Base-by-base conservation (phyloP, 73 alveolate genomes). In the Paramecium sexaurelia region DNA sequence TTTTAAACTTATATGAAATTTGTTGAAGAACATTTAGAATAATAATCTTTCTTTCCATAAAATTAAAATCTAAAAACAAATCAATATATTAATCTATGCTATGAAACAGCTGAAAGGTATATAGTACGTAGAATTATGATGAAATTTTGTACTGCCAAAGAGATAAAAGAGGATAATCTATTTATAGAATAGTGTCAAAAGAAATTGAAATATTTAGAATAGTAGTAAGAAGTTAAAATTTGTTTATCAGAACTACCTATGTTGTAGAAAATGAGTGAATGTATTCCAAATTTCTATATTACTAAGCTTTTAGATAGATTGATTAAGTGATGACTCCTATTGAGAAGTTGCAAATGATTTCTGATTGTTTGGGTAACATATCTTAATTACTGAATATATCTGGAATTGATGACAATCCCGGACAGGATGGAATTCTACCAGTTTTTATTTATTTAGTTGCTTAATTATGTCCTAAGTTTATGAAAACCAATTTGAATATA, bases 321-420 rank as follows among this genome's bases (percentile, higher is more conserved):
- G 90, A 78, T 41, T 24, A 9, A 41, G 35, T 43, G 0, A 22
- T 40, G 10, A 78, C 90, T 41, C 90, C 68, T 19, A 36, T 78
- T 37, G 90, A 78, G 75, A 78, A 78, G 24, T 15, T 78, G 45
- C 24, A 78, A 45, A 36, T 32, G 29, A 39, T 78, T 40, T 22
- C 43, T 7, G 45, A 78, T 20, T 40, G 75, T 19, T 78, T 24
- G 29, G 24, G 19, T 24, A 78, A 78, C 55, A 19, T 78, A 22
- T 7, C 55, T n/a, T 22, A 19, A 39, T 78, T 78, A 39, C 13
- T 78, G 9, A 22, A 37, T 11, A 78, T 78, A 22, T 41, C 75
- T 78, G 90, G 90, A 78, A 37, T 78, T 13, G 90, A 39, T 19
- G 68, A 26, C 11, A 78, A 78, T 78, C 47, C 43, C 13, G 90